Evolutionary conservation across 2,329 filamentous ascomycete species (phyloP), one percentile per base, ranked within the genome.

Genomic region (Aureobasidium sp.): DNA sequence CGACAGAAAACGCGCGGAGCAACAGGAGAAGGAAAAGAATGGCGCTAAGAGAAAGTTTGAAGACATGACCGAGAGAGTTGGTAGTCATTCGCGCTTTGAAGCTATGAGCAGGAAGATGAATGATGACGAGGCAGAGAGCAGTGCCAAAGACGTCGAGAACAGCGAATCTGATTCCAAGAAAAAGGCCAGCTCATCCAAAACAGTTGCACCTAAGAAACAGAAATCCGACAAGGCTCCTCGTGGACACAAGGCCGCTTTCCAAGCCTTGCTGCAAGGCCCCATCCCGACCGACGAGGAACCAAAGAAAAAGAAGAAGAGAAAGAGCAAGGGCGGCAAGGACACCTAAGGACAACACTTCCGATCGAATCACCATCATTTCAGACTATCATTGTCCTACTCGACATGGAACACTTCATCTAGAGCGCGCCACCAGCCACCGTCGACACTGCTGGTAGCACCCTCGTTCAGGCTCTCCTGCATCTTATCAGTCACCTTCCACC

Each of bases 401-500:
- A 75, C 71, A 69, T 86, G 85, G 69, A 89, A 90, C 3, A 89
- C 85, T 74, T 89, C 86, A 70, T 89, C 85, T 25, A 87, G 71
- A 2, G 80, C 80, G 69, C 82, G 85, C 87, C 87, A 90, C 87
- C 87, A 89, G 9, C 71, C 71, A 60, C 68, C 71, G 2, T 83
- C 85, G 6, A 81, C 78, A 64, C 83, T 86, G 63, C 79, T 80
- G 67, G 76, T 79, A 2, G 84, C 84, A 0, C 84, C 85, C 0
- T 81, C 78, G 1, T 87, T 82, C 34, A 88, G 70, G 7, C 68
- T 73, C 64, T 78, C 86, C 75, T 92, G 89, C 79, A 86, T 90
- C 14, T 79, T 78, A 72, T 93, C 89, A 54, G 89, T 92, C 85
- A 92, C 87, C 62, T 77, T 77, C 89, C 89, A 93, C 90, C 89